Evolutionary conservation across 73 alveolate species (phyloP).

Genomic region (Breviolum minutum): DNA sequence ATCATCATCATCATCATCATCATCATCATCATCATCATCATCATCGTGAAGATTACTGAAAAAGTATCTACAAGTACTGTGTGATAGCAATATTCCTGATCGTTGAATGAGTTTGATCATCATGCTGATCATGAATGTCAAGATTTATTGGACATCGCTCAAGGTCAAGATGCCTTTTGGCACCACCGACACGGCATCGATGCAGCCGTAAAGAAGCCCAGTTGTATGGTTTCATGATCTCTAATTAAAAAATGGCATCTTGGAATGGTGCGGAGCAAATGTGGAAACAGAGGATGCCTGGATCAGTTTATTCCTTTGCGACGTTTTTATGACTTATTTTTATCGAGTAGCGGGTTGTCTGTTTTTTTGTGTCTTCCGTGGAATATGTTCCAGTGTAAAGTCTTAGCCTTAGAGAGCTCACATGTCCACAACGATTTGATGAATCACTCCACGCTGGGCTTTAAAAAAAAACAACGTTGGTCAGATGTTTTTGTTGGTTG

Average conservation of each 20-base stretch:
- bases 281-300: not conserved
- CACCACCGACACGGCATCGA: constrained; percentile 90
- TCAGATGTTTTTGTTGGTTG: not conserved
- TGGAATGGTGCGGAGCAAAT: not conserved
- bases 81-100: too few species aligned
- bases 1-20: too few species aligned
- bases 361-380: not conserved
- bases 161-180: constrained; percentile 92
- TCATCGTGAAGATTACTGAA: too few species aligned
- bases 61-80: too few species aligned
- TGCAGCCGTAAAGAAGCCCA: constrained; percentile 11
- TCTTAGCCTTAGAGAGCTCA: too few species aligned
- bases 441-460: too few species aligned
- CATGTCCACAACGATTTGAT: too few species aligned
- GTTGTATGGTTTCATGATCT: not conserved
- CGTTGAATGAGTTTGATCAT: too few species aligned
- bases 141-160: not conserved
- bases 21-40: too few species aligned
- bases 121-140: too few species aligned
- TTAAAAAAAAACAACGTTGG: not conserved
- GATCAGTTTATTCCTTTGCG: too few species aligned
- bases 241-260: not conserved
- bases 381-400: not conserved
- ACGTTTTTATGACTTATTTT: not conserved
- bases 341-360: not conserved